Base-by-base conservation (phyloP, 139 green algal genomes). In the Chlamydomonas applanata region DNA sequence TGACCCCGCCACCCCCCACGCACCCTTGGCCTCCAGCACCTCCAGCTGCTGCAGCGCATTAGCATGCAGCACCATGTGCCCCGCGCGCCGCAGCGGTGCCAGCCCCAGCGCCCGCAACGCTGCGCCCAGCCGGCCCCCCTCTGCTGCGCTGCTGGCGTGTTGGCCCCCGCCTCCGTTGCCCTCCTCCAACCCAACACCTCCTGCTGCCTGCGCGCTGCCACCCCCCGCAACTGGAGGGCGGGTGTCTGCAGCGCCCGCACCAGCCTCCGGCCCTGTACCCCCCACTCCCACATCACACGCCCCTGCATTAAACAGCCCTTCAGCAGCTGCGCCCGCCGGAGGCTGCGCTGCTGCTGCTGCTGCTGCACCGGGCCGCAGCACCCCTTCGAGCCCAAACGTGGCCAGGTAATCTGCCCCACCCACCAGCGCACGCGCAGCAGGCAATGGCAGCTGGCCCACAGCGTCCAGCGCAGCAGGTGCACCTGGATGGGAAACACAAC, bases 41-140 rank as follows among this genome's bases (percentile, higher is more conserved):
- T 94, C 87, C 33, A 94, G 84, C 72, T 92, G 84, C n/a, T 65
- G 45, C 22, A 94, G 75, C 16, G 83, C 81, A 62, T 91, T 91
- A 27, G 85, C 75, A 0, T 83, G 80, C 29, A 94, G 78, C 34
- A 34, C 25, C 82, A 94, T 88, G 45, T 87, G 64, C 4, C 29
- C 56, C 4, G 63, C 46, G 0, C 69, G 44, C 22, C 35, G 46
- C 7, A 46, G 17, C 2, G 27, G 67, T 32, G 44, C 44, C 45
- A 52, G 67, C 45, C 22, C 14, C 33, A 33, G 16, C 45, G 72
- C 5, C 5, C 34, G 19, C 30, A 45, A 20, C 36, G 56, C 27
- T 20, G 27, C 54, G 27, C 36, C 57, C 59, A 9, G 25, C 17
- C 20, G 40, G 11, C 40, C 40, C 40, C 40, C 11, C 40, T n/a